Base-by-base conservation (phyloP, 441 rosid species). In the Croton setiger region DNA sequence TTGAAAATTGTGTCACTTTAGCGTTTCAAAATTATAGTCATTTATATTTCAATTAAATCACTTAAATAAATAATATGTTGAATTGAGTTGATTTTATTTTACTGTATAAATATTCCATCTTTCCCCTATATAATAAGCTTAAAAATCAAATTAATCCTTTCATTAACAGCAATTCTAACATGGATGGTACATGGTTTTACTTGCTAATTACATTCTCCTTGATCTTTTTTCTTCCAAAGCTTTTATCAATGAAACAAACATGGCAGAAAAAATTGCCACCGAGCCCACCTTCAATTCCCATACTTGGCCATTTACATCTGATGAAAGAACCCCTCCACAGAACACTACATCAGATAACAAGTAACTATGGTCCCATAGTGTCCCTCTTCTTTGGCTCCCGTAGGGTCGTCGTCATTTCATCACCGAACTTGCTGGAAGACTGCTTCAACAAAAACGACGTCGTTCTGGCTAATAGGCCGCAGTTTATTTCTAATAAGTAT, bases 251-350 rank as follows among this genome's bases (percentile, higher is more conserved):
- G 7, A 72, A 44, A 15, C 68, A 54, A n/a, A 52, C 21, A 57
- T 9, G n/a, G 51, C 12, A 61, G 36, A 57, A 66, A 14, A 79
- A 51, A 21, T 45, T 70, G 31, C 83, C 81, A 1, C 83, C 85
- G 5, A 41, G 72, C 51, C 83, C 81, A 4, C 73, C 76, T 17
- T 13, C 63, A 8, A 67, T 73, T 51, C 81, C 76, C 0, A 48
- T 79, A 18, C 41, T 76, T 0, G 85, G 85, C 45, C 85, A 82
- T 54, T 59, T 79, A 20, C 79, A 79, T 67, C 62, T 79, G 20
- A 35, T 79, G 1, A 77, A 73, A 60, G 18, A 44, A 33, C 80
- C 80, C 0, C 2, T 74, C 5, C 67, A 64, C 41, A 60, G 27
- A 43, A 31, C 73, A 6, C 60, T 77, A 1, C 66, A 69, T 4